Evolutionary conservation across 2,329 filamentous ascomycete species (phyloP), one percentile per base, ranked within the genome.

Genomic region (Pyricularia grisea): DNA sequence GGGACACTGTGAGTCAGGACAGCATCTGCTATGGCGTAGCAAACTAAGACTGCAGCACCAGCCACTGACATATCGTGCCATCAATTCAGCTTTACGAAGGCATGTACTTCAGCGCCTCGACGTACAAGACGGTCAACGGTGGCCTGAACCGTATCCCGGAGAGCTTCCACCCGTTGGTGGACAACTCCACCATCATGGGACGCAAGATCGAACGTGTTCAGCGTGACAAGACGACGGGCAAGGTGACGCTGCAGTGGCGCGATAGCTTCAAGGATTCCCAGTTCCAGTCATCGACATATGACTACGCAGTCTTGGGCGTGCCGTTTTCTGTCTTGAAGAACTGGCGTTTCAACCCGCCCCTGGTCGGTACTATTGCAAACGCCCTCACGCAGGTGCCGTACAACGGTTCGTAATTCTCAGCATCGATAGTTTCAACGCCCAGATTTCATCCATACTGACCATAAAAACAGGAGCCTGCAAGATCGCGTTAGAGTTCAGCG

Each of bases 401-500:
- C 76, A 74, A 70, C 1, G 73, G 76, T 0, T 80, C 82, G 64
- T 63, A 17, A n/a, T 2, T 20, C 42, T 42, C 36, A 14, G 4
- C 36, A 12, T 7, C 20, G 14, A 20, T 7, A n/a, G 6, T 6
- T n/a, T n/a, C 20, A 5, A 17, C 20, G 17, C 42, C 17, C 42
- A 50, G 7, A 20, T 7, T 50, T 42, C 2, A 14, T 5, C 42
- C 42, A 50, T n/a, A n/a, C 42, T 50, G 42, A 50, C 42, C 20
- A 50, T 6, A 50, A 50, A 4, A n/a, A 50, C 42, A 50, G 42
- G 42, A 7, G 42, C 42, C 42, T 87, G 84, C 80, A 86, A 86
- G 75, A 84, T 92, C 0, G 86, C 89, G 0, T 83, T 92, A 2
- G 88, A 90, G 76, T 92, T 90, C 79, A 81, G 84, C 69, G 87